These are phyloP conservation scores for Austropuccinia psidii DNA, from an alignment of 1,284 basidiomycete genomes.

Conservation along the genomic window DNA sequence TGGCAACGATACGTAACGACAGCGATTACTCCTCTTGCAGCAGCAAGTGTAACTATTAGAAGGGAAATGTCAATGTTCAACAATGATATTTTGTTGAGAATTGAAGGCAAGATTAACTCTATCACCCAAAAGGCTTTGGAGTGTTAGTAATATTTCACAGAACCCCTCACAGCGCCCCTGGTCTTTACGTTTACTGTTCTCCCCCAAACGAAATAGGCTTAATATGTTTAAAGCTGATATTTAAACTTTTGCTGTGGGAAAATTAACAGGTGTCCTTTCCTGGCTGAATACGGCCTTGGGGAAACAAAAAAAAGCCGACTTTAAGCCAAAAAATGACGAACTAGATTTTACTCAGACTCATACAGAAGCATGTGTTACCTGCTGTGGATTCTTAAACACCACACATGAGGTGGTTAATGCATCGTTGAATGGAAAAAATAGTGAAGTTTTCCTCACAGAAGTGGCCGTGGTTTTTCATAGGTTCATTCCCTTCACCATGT, in stretches of 20 bases:
- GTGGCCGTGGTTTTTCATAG: slow-evolving; percentile 89
- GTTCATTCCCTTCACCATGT: slow-evolving; percentile 50
- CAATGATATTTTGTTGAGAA: slow-evolving; percentile 73
- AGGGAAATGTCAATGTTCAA: slow-evolving; percentile 92
- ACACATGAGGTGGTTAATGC: slow-evolving; percentile 66
- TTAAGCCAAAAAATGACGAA: slow-evolving; percentile 93
- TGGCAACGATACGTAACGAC: slow-evolving; percentile 96
- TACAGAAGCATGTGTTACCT: slow-evolving; percentile 86
- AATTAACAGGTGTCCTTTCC: slow-evolving; percentile 44
- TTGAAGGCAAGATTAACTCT: slow-evolving; percentile 77
- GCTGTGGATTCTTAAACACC: slow-evolving; percentile 74
- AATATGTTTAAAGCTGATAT: slow-evolving; percentile 50
- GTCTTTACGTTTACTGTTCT: neutral
- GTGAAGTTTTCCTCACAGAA: slow-evolving; percentile 84
- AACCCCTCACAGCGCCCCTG: neutral
- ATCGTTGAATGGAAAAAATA: slow-evolving; percentile 79
- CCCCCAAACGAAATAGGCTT: neutral
- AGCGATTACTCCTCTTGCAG: slow-evolving; percentile 79
- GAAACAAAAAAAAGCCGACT: slow-evolving; percentile 94
- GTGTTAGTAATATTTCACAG: slow-evolving; percentile 52
- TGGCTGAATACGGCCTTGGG: slow-evolving; percentile 59
- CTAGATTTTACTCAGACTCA: slow-evolving; percentile 86
- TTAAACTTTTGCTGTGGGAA: neutral
- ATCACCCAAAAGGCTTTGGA: slow-evolving; percentile 78
- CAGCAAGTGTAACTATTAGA: slow-evolving; percentile 73